These are phyloP conservation scores for Endocalyx cinctus DNA, from an alignment of 2,329 filamentous ascomycete genomes.

Conservation along the genomic window DNA sequence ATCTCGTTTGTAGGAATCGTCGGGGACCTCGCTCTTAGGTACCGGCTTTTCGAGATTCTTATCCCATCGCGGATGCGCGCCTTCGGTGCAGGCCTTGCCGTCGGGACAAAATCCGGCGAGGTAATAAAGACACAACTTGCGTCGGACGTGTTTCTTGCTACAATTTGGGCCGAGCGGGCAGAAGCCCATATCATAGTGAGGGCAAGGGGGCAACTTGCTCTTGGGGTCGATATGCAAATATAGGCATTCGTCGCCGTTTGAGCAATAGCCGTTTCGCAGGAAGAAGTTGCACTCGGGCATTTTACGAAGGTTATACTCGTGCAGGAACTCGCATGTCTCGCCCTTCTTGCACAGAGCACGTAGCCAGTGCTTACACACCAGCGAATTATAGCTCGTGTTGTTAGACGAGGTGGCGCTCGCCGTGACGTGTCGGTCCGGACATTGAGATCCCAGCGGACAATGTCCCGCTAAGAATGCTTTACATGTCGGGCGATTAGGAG, in stretches of 20 bases:
- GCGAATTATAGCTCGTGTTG: conserved; percentile 61
- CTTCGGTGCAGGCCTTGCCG: conserved; percentile 66
- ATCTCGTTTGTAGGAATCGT: conserved; percentile 38
- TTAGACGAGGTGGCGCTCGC: conserved; percentile 30
- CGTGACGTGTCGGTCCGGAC: conserved; percentile 74
- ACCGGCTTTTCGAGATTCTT: conserved; percentile 71
- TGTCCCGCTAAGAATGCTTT: conserved; percentile 80
- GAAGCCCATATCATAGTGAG: conserved; percentile 92
- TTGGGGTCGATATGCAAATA: conserved; percentile 87
- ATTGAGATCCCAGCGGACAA: conserved; percentile 79
- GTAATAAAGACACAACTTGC: conserved; percentile 78
- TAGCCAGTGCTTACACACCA: conserved; percentile 99
- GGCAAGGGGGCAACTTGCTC: conserved; percentile 73
- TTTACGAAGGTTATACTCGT: conserved; percentile 96
- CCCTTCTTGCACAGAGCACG: conserved; percentile 97
- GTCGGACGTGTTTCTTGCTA: conserved; percentile 81
- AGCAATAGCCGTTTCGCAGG: conserved; percentile 87
- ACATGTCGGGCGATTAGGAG: conserved; percentile 75
- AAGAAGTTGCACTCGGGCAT: conserved; percentile 99
- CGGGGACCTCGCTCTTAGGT: conserved; percentile 61
- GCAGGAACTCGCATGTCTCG: conserved; percentile 92
- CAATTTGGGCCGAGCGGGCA: conserved; percentile 86
- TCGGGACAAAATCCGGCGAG: conserved; percentile 93
- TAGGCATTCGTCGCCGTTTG: conserved; percentile 93
- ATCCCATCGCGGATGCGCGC: conserved; percentile 79